phyloP scores from a whole-genome alignment of 192 early-diverging fungal genomes.

The Rhizoclosmatium globosum region DNA sequence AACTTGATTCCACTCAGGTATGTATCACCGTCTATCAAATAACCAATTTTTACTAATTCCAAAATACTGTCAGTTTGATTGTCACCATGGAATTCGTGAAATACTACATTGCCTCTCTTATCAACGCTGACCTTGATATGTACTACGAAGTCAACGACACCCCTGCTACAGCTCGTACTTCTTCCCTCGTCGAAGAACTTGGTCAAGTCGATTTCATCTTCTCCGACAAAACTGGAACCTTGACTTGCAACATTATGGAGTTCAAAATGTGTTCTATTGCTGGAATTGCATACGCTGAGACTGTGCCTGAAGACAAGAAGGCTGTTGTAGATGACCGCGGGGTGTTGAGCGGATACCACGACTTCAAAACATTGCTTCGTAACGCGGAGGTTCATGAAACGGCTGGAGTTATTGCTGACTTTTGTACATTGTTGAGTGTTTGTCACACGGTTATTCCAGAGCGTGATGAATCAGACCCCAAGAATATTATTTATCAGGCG shows the following conservation, averaged over 20 bases:
- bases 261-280: constrained; percentile 83
- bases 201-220: constrained; percentile 98
- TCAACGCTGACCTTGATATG: constrained; percentile 97
- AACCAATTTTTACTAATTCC: neutral
- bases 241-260: constrained; percentile 69
- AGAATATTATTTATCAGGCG: constrained; percentile 90
- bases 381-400: constrained; percentile 48
- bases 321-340: constrained; percentile 72
- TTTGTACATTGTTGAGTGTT: constrained; percentile 86
- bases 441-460: constrained; percentile 99
- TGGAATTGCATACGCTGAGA: constrained; percentile 87
- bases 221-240: constrained; percentile 86
- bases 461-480: constrained; percentile 60
- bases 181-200: constrained; percentile 96
- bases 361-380: constrained; percentile 47
- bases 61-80: constrained; percentile 76
- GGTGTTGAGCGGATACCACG: constrained; percentile 64
- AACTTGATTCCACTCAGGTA: constrained; percentile 96
- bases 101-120: constrained; percentile 87
- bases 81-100: constrained; percentile 99
- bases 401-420: constrained; percentile 76
- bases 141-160: constrained; percentile 93
- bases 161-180: constrained; percentile 92
- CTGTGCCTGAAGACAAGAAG: constrained; percentile 87
- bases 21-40: neutral